A percentile compares a stretch with the other conserved stretches of the same genome.
Conservation (phyloP, 495 filamentous ascomycete genomes). For the Trichoderma parareesei region DNA sequence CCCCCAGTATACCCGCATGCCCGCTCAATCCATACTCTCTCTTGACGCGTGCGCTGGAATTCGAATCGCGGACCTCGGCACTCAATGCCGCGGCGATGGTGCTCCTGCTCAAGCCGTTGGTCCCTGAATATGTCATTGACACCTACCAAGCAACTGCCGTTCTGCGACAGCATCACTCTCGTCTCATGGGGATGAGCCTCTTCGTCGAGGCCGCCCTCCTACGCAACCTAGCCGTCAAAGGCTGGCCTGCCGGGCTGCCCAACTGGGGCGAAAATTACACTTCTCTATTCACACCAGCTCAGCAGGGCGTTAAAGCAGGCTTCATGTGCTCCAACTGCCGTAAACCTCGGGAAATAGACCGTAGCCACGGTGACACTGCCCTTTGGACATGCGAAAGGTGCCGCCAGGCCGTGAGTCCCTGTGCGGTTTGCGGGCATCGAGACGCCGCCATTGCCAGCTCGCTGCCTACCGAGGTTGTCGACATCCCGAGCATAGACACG, state of each 20-base stretch:
- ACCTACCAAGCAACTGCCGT: conserved; percentile 42
- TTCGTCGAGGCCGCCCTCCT: conserved; percentile 61
- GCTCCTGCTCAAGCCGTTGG: conserved; percentile 41
- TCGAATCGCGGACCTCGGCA: conserved; percentile 36
- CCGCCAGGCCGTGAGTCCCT: conserved; percentile 33
- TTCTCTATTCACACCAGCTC: conserved; percentile 50
- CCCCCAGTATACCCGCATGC: conserved; percentile 13
- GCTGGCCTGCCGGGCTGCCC: conserved; percentile 36
- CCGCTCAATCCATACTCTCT: conserved; percentile 44
- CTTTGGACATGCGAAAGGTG: conserved; percentile 44
- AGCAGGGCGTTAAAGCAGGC: conserved; percentile 35
- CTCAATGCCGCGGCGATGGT: conserved; percentile 45
- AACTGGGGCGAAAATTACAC: conserved; percentile 44
- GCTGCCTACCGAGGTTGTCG: conserved; percentile 27
- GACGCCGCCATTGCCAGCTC: conserved; percentile 20
- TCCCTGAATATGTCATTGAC: conserved; percentile 41
- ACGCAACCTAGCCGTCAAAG: conserved; percentile 53
- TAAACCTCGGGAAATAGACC: conserved; percentile 45
- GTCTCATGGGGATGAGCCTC: conserved; percentile 55
- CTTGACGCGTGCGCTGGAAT: conserved; percentile 37
- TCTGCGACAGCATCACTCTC: conserved; percentile 56
- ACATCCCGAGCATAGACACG: conserved; percentile 13
- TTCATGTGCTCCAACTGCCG: conserved; percentile 45
- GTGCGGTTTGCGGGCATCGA: conserved; percentile 36
- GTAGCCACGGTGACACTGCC: conserved; percentile 18